These are phyloP conservation scores for Triticum urartu DNA, from an alignment of 176 grass and related monocot species.

Conservation along the genomic window DNA sequence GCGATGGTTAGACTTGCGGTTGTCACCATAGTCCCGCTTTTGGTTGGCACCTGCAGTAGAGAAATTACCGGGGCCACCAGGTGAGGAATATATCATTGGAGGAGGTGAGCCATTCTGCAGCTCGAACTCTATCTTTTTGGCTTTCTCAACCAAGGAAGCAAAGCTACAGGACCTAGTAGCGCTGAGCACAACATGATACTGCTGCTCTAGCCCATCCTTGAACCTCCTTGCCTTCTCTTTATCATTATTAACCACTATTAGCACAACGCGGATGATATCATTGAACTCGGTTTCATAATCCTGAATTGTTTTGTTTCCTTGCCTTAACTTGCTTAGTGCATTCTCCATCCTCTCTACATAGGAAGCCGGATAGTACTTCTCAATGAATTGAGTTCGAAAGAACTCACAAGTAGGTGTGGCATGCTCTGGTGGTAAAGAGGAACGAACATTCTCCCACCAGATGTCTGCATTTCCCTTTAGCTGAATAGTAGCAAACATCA, in stretches of 20 bases:
- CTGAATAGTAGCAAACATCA: not conserved
- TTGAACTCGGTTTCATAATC: not conserved
- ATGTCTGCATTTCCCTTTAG: not conserved
- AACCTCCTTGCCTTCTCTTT: not conserved
- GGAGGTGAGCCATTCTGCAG: not conserved
- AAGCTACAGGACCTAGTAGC: not conserved
- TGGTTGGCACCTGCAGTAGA: not conserved
- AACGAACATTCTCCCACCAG: not conserved
- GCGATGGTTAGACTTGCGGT: not conserved
- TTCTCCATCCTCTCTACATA: not conserved
- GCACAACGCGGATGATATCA: not conserved
- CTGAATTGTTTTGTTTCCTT: not conserved
- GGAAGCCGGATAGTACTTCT: not conserved
- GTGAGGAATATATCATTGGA: not conserved
- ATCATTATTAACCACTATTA: not conserved
- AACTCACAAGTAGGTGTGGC: not conserved
- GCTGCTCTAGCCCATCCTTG: not conserved
- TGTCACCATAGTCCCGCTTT: not conserved
- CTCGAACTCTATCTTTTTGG: not conserved
- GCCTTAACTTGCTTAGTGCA: not conserved
- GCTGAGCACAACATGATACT: not conserved
- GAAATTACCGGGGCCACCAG: not conserved
- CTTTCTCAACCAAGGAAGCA: not conserved
- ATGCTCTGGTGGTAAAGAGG: not conserved
- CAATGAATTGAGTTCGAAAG: not conserved